Conservation (phyloP, 768 basidiomycete species). For the Agrocybe pediades region DNA sequence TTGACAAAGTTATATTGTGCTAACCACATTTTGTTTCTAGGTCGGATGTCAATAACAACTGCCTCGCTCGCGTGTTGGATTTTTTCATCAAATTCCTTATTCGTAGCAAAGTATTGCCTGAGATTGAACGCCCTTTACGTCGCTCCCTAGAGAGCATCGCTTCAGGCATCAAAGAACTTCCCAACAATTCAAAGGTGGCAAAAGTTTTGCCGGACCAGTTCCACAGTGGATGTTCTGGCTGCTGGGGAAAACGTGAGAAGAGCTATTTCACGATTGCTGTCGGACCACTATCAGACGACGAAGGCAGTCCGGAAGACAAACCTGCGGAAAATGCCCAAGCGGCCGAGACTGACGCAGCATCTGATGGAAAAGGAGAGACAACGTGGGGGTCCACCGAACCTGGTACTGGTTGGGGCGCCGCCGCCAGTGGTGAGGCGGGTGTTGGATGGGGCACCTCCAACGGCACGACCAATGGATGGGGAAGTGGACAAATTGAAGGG, state of each 20-base stretch:
- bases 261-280: slow-evolving; percentile 32
- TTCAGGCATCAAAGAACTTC: slow-evolving; percentile 50
- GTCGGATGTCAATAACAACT: slow-evolving; percentile 41
- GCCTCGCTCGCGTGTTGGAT: slow-evolving; percentile 41
- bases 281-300: too few species aligned
- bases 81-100: slow-evolving; percentile 50
- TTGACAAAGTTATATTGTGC: background rate
- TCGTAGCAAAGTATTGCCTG: slow-evolving; percentile 41
- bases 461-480: background rate
- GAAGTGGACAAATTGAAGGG: background rate
- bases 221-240: slow-evolving; percentile 45
- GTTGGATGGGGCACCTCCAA: background rate
- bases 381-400: background rate
- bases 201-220: slow-evolving; percentile 52
- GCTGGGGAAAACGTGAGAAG: slow-evolving; percentile 51
- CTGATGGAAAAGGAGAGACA: background rate
- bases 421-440: background rate
- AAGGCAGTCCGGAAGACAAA: background rate
- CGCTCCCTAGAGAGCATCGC: slow-evolving; percentile 45
- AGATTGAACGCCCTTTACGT: slow-evolving; percentile 47
- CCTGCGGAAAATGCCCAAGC: too few species aligned
- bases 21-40: slow-evolving; percentile 23
- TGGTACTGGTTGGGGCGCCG: slow-evolving; percentile 3
- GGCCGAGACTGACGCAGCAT: background rate
- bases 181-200: slow-evolving; percentile 46